A percentile compares a stretch with the other conserved stretches of the same genome.
Evolutionary conservation across 1,284 basidiomycete genomes (phyloP).

Genomic region (Cutaneotrichosporon mucoides): DNA sequence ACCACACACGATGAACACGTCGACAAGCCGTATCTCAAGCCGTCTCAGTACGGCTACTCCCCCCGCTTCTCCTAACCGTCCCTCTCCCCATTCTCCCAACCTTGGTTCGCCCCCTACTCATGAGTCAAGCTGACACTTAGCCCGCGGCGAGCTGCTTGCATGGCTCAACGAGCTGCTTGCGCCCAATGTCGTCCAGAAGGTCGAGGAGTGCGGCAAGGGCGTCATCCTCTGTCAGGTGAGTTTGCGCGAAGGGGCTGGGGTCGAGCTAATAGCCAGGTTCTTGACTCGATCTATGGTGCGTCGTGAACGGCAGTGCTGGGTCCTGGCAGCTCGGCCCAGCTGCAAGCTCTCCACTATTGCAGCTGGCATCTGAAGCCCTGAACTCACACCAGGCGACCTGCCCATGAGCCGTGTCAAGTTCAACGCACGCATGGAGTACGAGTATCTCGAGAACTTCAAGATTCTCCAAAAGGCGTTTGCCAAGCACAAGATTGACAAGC

Average conservation of each 20-base stretch:
- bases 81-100: neutral
- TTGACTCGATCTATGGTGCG: slow-evolving; percentile 88
- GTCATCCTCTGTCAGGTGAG: slow-evolving; percentile 75
- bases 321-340: too few species aligned
- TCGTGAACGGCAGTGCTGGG: too few species aligned
- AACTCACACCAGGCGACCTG: slow-evolving; percentile 60
- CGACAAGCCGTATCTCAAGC: neutral
- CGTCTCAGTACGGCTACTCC: neutral
- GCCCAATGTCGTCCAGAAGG: slow-evolving; percentile 72
- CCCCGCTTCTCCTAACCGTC: neutral
- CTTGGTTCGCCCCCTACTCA: neutral
- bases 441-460: slow-evolving; percentile 93
- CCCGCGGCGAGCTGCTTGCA: slow-evolving; percentile 75
- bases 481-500: slow-evolving; percentile 89
- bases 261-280: slow-evolving; percentile 51
- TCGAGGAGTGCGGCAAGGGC: slow-evolving; percentile 90
- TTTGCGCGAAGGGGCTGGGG: neutral
- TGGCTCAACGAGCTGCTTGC: slow-evolving; percentile 91
- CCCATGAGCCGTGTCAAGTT: slow-evolving; percentile 87
- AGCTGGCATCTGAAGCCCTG: too few species aligned
- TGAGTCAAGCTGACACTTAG: slow-evolving; percentile 22
- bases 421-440: slow-evolving; percentile 92
- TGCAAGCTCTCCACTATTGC: too few species aligned
- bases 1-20: neutral
- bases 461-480: slow-evolving; percentile 87